Evolutionary conservation across 306 rosid genomes (phyloP).

Genomic region (Begonia masoniana): DNA sequence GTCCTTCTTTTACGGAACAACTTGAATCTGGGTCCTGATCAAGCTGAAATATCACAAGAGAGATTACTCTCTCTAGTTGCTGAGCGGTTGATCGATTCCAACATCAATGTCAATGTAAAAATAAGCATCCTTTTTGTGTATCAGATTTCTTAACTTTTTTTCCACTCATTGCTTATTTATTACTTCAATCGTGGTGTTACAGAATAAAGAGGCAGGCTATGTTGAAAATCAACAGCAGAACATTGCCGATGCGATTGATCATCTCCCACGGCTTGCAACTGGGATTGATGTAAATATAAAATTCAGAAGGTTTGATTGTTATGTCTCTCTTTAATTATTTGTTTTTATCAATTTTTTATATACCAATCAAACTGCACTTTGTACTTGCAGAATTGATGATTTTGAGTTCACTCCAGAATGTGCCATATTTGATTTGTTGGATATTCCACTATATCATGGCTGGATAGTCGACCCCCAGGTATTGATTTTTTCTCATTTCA

Average conservation of each 20-base stretch:
- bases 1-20: constrained; percentile 73
- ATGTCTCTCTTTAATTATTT: constrained; percentile 7
- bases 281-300: constrained; percentile 97
- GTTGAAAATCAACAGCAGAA: constrained; percentile 87
- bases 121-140: constrained; percentile 2
- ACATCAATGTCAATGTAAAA: constrained; percentile 61
- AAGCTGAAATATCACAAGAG: constrained; percentile 86
- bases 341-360: constrained; percentile 11
- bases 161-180: constrained; percentile 3
- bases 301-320: constrained; percentile 55
- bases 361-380: constrained; percentile 17
- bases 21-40: constrained; percentile 68
- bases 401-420: constrained; percentile 97
- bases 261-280: constrained; percentile 93
- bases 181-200: constrained; percentile 11
- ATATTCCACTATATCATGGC: constrained; percentile 94
- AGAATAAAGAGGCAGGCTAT: constrained; percentile 88
- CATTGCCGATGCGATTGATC: constrained; percentile 96
- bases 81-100: constrained; percentile 79
- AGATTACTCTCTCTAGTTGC: constrained; percentile 84
- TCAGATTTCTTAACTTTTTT: neutral
- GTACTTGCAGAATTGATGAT: constrained; percentile 67
- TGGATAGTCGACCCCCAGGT: constrained; percentile 98
- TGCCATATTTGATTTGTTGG: constrained; percentile 95
- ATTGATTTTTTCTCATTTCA: constrained; percentile 14